phyloP scores from a whole-genome alignment of 129 eudicot species.

The Flaveria robusta region DNA sequence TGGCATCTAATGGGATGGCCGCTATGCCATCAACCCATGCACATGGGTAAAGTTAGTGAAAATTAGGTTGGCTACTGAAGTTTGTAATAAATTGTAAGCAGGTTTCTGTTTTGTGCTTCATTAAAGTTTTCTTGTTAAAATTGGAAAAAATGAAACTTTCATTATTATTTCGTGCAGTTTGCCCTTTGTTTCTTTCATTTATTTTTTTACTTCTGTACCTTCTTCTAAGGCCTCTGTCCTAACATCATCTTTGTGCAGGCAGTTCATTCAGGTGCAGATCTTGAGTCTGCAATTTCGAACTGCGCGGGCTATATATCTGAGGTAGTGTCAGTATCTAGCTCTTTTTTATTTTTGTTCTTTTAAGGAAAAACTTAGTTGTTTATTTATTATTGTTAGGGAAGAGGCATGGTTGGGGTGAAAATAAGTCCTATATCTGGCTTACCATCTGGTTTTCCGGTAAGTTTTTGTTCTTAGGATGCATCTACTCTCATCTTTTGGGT shows the following conservation, averaged over 20 bases:
- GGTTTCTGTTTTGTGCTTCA: constrained; percentile 1
- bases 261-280: constrained; percentile 99
- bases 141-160: background rate
- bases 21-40: background rate
- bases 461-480: constrained; percentile 21
- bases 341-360: background rate
- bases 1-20: background rate
- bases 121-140: background rate
- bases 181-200: background rate
- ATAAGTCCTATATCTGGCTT: constrained; percentile 88
- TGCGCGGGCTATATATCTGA: constrained; percentile 88
- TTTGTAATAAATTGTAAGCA: background rate
- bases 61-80: background rate
- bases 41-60: background rate
- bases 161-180: background rate
- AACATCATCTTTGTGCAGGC: constrained; percentile 53
- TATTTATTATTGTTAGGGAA: constrained; percentile 58
- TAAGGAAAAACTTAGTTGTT: constrained; percentile 3
- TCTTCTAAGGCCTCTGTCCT: constrained; percentile 4
- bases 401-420: constrained; percentile 96
- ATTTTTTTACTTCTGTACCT: background rate
- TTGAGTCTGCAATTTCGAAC: constrained; percentile 86
- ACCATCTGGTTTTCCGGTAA: constrained; percentile 90
- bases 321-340: constrained; percentile 47
- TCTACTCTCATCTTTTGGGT: constrained; percentile 12